Evolutionary conservation across 2,329 filamentous ascomycete species (phyloP).

Genomic region (Alternaria arborescens): DNA sequence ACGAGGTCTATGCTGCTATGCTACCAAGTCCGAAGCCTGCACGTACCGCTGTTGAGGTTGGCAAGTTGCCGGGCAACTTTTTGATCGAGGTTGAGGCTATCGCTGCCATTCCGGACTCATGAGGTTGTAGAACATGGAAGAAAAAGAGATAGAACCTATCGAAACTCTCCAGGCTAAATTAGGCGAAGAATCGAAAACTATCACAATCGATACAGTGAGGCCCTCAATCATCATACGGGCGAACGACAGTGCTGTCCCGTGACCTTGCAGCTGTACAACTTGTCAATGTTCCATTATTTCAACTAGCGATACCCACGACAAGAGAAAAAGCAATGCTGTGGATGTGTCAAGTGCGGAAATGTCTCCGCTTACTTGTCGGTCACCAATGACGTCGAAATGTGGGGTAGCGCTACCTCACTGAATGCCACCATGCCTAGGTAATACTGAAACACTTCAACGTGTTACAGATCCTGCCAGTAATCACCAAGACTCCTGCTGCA

Average conservation of each 20-base stretch:
- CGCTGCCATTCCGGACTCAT: slow-evolving; percentile 39
- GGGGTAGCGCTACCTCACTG: neutral
- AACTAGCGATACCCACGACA: neutral
- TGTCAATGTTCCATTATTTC: fast-evolving
- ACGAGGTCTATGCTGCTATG: slow-evolving; percentile 43
- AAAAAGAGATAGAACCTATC: neutral
- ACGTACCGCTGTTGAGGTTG: slow-evolving; percentile 42
- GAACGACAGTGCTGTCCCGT: neutral
- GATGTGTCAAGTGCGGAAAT: neutral
- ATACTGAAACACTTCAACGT: neutral
- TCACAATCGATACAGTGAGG: neutral
- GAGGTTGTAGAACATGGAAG: neutral
- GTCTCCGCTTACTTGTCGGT: neutral
- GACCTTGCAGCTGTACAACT: fast-evolving
- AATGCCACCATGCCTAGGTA: neutral
- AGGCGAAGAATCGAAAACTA: neutral
- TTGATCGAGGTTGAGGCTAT: slow-evolving; percentile 46
- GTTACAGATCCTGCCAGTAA: neutral
- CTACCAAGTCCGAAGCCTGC: slow-evolving; percentile 42
- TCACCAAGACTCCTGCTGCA: neutral
- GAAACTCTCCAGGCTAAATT: neutral
- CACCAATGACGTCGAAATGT: neutral
- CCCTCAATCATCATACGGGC: neutral
- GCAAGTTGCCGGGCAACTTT: slow-evolving; percentile 42
- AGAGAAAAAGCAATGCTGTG: neutral